A percentile compares a stretch with the other conserved stretches of the same genome.
These are phyloP conservation scores for Hymenoscyphus salicellus DNA, from an alignment of 2,329 filamentous ascomycete species.

Conservation along the genomic window DNA sequence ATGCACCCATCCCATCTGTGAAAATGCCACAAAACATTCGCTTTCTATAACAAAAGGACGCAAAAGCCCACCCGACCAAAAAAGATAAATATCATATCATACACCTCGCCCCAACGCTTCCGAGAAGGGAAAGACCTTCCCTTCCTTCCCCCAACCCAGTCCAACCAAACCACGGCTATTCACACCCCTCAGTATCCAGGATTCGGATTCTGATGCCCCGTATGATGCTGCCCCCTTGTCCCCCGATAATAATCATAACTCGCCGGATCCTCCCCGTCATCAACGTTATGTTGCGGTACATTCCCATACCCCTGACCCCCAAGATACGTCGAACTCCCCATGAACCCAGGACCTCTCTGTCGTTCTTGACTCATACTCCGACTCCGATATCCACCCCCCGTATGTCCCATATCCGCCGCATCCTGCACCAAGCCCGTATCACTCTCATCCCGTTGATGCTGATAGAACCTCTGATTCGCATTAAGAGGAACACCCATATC, in stretches of 20 bases:
- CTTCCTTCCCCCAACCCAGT: neutral
- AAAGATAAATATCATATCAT: neutral
- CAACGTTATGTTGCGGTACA: conserved; percentile 49
- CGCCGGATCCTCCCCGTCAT: conserved; percentile 31
- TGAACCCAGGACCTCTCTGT: conserved; percentile 47
- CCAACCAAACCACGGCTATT: neutral
- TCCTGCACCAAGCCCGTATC: conserved; percentile 50
- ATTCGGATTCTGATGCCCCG: neutral
- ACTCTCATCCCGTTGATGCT: conserved; percentile 48
- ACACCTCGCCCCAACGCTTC: too few relatives aligned
- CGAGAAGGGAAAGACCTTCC: too few relatives aligned
- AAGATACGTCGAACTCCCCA: conserved; percentile 43
- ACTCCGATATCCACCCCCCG: conserved; percentile 35
- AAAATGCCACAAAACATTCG: neutral
- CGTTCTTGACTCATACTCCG: conserved; percentile 40
- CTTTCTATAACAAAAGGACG: neutral
- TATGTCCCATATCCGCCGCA: conserved; percentile 51
- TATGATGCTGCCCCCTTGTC: conserved; percentile 19
- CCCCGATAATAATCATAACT: conserved; percentile 36
- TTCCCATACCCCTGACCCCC: conserved; percentile 59
- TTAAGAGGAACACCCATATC: conserved; percentile 18
- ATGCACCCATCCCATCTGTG: neutral
- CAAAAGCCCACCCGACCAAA: neutral
- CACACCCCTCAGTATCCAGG: neutral
- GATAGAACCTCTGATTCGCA: conserved; percentile 8